These are phyloP conservation scores for Grammothele lineata DNA, from an alignment of 768 basidiomycete species.

Conservation along the genomic window DNA sequence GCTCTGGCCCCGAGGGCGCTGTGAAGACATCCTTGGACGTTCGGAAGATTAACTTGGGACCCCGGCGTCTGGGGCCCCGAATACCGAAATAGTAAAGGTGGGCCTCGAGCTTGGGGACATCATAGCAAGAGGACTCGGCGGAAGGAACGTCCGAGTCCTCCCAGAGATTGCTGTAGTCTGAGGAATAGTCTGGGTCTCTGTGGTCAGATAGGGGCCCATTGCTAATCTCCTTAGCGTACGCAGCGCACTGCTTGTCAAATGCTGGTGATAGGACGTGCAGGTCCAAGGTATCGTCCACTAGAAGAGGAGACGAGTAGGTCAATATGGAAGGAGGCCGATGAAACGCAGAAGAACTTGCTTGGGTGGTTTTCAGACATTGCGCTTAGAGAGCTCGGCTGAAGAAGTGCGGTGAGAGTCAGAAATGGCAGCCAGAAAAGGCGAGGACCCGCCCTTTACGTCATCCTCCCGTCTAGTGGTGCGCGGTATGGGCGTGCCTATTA, in stretches of 20 bases:
- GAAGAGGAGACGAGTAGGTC: constrained; percentile 14
- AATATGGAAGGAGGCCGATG: constrained; percentile 17
- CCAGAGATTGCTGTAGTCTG: too few relatives aligned
- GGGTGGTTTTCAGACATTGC: background rate
- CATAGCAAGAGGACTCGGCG: constrained; percentile 10
- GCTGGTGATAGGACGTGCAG: constrained; percentile 5
- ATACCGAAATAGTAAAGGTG: constrained; percentile 20
- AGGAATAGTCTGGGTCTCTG: too few relatives aligned
- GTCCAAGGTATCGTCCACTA: background rate
- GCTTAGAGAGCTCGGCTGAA: too few relatives aligned
- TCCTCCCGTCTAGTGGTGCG: too few relatives aligned
- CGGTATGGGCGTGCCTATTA: constrained; percentile 22
- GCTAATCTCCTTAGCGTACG: too few relatives aligned
- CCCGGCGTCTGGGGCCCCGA: constrained; percentile 3
- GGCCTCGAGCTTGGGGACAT: constrained; percentile 20
- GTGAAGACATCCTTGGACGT: constrained; percentile 17
- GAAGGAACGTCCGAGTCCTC: constrained; percentile 2
- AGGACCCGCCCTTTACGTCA: too few relatives aligned
- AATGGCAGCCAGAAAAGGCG: too few relatives aligned
- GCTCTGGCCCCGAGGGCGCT: constrained; percentile 16
- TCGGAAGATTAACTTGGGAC: constrained; percentile 22
- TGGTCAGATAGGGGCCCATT: too few relatives aligned
- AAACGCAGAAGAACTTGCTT: constrained; percentile 16
- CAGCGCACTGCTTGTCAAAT: background rate
- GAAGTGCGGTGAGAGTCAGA: background rate